Evolutionary conservation across 225 moss, liverwort and hornwort genomes (phyloP), one percentile per base, ranked within the genome.

Genomic region (Physcomitrellopsis africana): DNA sequence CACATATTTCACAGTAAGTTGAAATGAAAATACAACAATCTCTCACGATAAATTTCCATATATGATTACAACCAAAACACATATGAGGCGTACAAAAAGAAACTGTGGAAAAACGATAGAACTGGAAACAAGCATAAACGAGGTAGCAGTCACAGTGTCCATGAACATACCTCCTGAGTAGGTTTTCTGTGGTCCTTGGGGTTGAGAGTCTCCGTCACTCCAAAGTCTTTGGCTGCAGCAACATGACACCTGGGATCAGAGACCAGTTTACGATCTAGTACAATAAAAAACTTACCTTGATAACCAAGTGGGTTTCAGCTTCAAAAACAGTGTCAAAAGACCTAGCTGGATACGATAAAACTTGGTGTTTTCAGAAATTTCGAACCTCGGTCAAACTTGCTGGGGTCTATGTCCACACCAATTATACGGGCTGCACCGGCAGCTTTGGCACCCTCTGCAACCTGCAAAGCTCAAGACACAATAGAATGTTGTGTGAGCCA

Each of bases 341-440:
- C n/a, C 24, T 48, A 68, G 53, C 41, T 48, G 47, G 24, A 29
- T 14, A 63, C 14, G 51, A 13, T 44, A 32, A 15, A 45, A 45
- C 13, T 57, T 51, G 29, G 11, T 62, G 26, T 20, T 58, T 71
- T 15, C 58, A 63, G 41, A 17, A 54, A 68, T 73, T 45, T 74
- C 86, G 15, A 73, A 94, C 92, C 94, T 10, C 70, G 73, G 53
- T 92, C 93, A 77, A 85, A 91, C 82, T 95, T 99, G 47, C 51
- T 64, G 56, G 84, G 53, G 62, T 95, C 86, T 20, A 89, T 86
- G 77, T 99, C 99, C 74, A 99, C 89, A 60, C 99, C 99, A 70
- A 99, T 92, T 69, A 99, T 78, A 81, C 94, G 84, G 49, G 86
- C 79, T 16, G 99, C 99, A 69, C 99, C 95, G 18, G 93, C 95